These are phyloP conservation scores for Cryptococcus jaspeensis DNA, from an alignment of 1,284 basidiomycete genomes.

Conservation along the genomic window DNA sequence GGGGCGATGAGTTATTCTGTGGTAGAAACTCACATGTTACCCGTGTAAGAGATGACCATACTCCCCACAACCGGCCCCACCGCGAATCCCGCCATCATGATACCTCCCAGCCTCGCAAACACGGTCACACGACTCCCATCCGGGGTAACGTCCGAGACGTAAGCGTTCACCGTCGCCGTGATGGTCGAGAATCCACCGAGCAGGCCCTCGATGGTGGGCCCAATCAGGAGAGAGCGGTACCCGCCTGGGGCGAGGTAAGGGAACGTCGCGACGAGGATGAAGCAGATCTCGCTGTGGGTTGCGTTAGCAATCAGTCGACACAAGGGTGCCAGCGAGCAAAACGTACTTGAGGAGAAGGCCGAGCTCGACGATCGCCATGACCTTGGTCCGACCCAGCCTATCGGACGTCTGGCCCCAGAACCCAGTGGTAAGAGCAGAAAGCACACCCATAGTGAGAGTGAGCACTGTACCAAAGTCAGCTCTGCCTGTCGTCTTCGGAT, in stretches of 20 bases:
- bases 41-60: slow-evolving; percentile 64
- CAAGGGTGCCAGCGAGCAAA: neutral
- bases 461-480: slow-evolving; percentile 53
- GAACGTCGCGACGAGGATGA: slow-evolving; percentile 73
- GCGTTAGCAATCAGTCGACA: neutral
- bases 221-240: slow-evolving; percentile 75
- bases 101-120: slow-evolving; percentile 68
- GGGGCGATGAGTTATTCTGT: neutral
- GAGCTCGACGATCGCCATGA: slow-evolving; percentile 67
- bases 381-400: slow-evolving; percentile 68
- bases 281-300: slow-evolving; percentile 65
- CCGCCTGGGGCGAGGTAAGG: slow-evolving; percentile 64
- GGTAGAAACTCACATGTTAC: slow-evolving; percentile 51
- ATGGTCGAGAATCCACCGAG: slow-evolving; percentile 84
- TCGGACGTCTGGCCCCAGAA: slow-evolving; percentile 86
- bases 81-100: slow-evolving; percentile 62
- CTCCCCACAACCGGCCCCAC: slow-evolving; percentile 71
- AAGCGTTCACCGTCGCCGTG: slow-evolving; percentile 74
- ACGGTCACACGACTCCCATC: slow-evolving; percentile 75
- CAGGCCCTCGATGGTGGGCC: slow-evolving; percentile 76
- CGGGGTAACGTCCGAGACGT: slow-evolving; percentile 77
- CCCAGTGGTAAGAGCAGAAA: slow-evolving; percentile 78
- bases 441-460: slow-evolving; percentile 72
- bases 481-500: neutral
- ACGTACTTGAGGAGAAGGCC: slow-evolving; percentile 73